Percentiles rank a stretch among this genome's conserved stretches.
These are phyloP conservation scores for Daldinia caldariorum DNA, from an alignment of 495 filamentous ascomycete species.

Conservation along the genomic window DNA sequence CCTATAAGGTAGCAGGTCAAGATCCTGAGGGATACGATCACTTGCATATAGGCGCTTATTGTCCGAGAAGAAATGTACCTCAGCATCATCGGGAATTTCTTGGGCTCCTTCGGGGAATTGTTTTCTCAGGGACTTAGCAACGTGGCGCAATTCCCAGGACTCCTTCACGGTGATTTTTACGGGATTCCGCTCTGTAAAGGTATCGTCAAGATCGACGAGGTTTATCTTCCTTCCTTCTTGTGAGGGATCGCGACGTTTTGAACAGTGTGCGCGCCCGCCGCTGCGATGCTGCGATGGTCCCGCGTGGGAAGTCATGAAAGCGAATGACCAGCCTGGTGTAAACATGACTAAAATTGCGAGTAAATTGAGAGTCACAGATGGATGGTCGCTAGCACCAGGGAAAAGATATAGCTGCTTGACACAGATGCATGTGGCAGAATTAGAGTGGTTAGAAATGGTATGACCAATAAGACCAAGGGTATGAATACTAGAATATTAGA, in stretches of 20 bases:
- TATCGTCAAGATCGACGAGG: constrained; percentile 33
- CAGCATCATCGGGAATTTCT: constrained; percentile 23
- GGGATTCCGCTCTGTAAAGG: constrained; percentile 6
- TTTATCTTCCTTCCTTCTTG: constrained; percentile 29
- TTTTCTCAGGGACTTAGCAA: constrained; percentile 15
- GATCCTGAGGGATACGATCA: constrained; percentile 19
- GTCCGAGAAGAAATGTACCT: constrained; percentile 30
- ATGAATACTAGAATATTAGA: not conserved
- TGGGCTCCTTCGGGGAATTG: constrained; percentile 16
- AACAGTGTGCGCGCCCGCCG: constrained; percentile 21
- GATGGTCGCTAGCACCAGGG: constrained; percentile 13
- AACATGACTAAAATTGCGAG: constrained; percentile 29
- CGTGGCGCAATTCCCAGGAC: constrained; percentile 7
- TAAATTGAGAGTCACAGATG: not conserved
- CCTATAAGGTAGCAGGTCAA: constrained; percentile 22
- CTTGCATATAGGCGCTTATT: constrained; percentile 13
- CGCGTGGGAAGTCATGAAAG: constrained; percentile 8
- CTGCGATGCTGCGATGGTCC: constrained; percentile 19
- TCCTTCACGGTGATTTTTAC: constrained; percentile 20
- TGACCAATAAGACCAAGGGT: constrained; percentile 12
- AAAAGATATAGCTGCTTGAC: constrained; percentile 16
- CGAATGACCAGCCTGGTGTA: constrained; percentile 24
- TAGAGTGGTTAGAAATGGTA: constrained; percentile 24
- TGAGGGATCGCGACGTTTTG: constrained; percentile 13
- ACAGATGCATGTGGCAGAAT: constrained; percentile 30